Evolutionary conservation across 257 asterid genomes (phyloP).

Genomic region (Apocynum venetum): DNA sequence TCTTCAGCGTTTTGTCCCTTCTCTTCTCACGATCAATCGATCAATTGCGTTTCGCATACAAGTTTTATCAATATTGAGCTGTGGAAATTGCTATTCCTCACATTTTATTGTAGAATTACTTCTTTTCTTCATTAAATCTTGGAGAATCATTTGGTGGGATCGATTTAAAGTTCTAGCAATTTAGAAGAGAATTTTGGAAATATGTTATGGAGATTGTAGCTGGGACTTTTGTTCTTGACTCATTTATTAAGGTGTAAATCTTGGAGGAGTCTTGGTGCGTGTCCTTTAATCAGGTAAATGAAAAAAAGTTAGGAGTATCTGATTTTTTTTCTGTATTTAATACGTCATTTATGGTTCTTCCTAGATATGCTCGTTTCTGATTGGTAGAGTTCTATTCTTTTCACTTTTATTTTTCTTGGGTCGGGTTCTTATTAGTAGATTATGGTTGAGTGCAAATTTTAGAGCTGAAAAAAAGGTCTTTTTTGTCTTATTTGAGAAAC

Average conservation of each 20-base stretch:
- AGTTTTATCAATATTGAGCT: background rate
- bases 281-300: slow-evolving; percentile 13
- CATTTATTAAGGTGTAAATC: slow-evolving; percentile 5
- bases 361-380: background rate
- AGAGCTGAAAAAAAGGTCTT: background rate
- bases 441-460: background rate
- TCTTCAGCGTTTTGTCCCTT: background rate
- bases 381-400: background rate
- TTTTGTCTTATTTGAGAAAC: background rate
- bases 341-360: background rate
- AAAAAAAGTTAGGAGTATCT: background rate
- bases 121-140: background rate
- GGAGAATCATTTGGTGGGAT: slow-evolving; percentile 3
- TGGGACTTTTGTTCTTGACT: slow-evolving; percentile 5
- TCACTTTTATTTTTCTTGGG: background rate
- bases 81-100: background rate
- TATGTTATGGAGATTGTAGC: background rate
- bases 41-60: background rate
- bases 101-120: background rate
- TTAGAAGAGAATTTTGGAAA: background rate
- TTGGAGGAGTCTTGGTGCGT: background rate
- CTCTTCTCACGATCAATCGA: background rate
- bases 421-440: background rate
- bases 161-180: background rate
- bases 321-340: background rate